A percentile compares a stretch with the other conserved stretches of the same genome.
phyloP scores from a whole-genome alignment of 768 basidiomycete genomes.

The Suillus bovinus region DNA sequence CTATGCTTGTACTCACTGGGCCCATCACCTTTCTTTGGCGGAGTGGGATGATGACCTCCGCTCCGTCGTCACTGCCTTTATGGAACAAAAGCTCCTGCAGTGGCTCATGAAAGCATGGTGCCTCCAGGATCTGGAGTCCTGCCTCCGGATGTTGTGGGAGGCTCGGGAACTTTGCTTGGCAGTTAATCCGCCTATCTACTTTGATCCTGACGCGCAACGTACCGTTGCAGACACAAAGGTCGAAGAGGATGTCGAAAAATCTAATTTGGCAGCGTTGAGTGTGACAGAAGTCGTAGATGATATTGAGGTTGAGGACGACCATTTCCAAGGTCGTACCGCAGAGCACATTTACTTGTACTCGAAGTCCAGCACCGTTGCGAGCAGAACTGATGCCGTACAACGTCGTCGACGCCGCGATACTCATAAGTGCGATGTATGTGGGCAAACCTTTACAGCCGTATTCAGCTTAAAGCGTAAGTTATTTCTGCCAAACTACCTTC shows the following conservation, averaged over 20 bases:
- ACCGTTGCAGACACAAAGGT: too few species aligned
- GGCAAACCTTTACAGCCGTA: constrained; percentile 30
- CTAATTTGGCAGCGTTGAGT: too few species aligned
- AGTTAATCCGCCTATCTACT: not conserved
- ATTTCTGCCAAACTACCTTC: not conserved
- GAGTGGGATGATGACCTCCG: not conserved
- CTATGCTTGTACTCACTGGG: constrained; percentile 1
- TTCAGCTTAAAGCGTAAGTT: constrained; percentile 35
- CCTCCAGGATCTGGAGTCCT: not conserved
- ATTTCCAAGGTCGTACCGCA: too few species aligned
- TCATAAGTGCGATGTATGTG: constrained; percentile 19
- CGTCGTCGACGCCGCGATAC: constrained; percentile 33
- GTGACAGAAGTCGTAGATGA: too few species aligned
- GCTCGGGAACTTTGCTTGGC: not conserved
- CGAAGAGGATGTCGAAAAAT: not conserved
- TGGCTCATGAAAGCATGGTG: constrained; percentile 1
- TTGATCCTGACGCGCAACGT: not conserved
- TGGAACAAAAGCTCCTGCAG: not conserved
- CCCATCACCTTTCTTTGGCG: not conserved
- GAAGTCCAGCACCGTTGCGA: constrained; percentile 26
- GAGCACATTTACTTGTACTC: constrained; percentile 21
- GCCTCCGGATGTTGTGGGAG: not conserved
- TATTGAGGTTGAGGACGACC: too few species aligned
- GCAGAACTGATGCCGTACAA: constrained; percentile 32
- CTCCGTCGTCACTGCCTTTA: not conserved